Base-by-base conservation (phyloP, 2,329 filamentous ascomycete species). In the Daldinia eschscholtzii region DNA sequence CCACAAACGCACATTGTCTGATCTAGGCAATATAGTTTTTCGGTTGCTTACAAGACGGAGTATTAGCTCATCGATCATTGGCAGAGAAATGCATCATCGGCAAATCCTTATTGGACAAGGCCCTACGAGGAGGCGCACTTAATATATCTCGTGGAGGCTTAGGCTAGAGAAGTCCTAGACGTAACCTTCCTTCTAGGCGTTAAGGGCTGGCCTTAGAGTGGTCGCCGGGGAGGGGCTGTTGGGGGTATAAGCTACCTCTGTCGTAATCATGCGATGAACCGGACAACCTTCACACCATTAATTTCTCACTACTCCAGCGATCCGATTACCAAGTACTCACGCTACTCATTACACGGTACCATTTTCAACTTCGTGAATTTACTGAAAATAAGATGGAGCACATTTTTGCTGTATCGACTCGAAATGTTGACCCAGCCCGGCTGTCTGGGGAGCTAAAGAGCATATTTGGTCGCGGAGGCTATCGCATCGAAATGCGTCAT, bases 401-500 rank as follows among this genome's bases (percentile, higher is more conserved):
- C 39, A 15, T 59, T 35, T 35, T 59, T 15, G 56, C 26, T 30
- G 39, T 61, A 13, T 44, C 59, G 3, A 55, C 61, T 6, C 18
- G 46, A 4, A 50, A 59, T 26, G 35, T 59, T 4, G 61, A 64
- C n/a, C 61, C 26, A n/a, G 56, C 55, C 13, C 57, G 33, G 10
- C 56, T 64, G 12, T 41, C 61, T 18, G 52, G 30, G 9, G 35
- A 44, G 28, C 35, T 64, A 15, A 64, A 39, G 46, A 55, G 28
- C 20, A 64, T 42, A 48, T 64, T 64, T 30, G 61, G 61, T 9
- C 55, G 55, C 15, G 61, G 42, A 4, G 61, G 55, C 15, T 64
- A 44, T 28, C 61, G 44, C 33, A 64, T 64, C 20, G 61, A 64
- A 50, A 64, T 64, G 61, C 28, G 56, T 59, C 55, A 64, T n/a